Evolutionary conservation across 2,329 filamentous ascomycete species (phyloP).

Genomic region (Ophiostoma australiae): DNA sequence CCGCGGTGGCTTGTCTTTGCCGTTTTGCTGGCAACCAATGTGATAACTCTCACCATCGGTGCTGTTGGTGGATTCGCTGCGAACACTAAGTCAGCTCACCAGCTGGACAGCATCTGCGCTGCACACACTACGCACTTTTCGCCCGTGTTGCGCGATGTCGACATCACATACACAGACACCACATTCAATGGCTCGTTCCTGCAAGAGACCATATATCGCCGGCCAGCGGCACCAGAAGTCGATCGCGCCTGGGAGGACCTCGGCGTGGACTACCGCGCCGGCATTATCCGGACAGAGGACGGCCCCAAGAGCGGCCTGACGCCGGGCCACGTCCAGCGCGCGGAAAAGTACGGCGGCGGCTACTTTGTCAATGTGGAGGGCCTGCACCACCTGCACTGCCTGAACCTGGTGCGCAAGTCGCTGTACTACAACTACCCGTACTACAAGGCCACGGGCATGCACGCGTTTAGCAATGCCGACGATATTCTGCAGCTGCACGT

Average conservation of each 20-base stretch:
- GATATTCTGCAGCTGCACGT: constrained; percentile 52
- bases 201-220: constrained; percentile 50
- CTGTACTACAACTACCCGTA: constrained; percentile 57
- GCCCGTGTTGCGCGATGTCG: constrained; percentile 35
- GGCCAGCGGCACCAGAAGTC: constrained; percentile 46
- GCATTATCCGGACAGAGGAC: constrained; percentile 47
- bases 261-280: constrained; percentile 40
- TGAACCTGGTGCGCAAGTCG: constrained; percentile 55
- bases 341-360: constrained; percentile 52
- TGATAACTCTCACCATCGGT: neutral
- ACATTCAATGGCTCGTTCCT: constrained; percentile 55
- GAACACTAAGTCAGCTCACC: neutral
- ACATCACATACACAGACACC: constrained; percentile 34
- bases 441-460: constrained; percentile 46
- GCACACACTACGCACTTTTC: constrained; percentile 27
- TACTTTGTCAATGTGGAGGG: constrained; percentile 55
- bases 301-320: constrained; percentile 49
- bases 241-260: constrained; percentile 50
- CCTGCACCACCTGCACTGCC: constrained; percentile 54
- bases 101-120: constrained; percentile 24
- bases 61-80: constrained; percentile 18
- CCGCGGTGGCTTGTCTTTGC: neutral
- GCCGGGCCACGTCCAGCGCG: constrained; percentile 51
- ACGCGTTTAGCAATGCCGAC: constrained; percentile 53
- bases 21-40: neutral